Conservation (phyloP, 2,329 filamentous ascomycete genomes). For the Verticillium tricorpus region DNA sequence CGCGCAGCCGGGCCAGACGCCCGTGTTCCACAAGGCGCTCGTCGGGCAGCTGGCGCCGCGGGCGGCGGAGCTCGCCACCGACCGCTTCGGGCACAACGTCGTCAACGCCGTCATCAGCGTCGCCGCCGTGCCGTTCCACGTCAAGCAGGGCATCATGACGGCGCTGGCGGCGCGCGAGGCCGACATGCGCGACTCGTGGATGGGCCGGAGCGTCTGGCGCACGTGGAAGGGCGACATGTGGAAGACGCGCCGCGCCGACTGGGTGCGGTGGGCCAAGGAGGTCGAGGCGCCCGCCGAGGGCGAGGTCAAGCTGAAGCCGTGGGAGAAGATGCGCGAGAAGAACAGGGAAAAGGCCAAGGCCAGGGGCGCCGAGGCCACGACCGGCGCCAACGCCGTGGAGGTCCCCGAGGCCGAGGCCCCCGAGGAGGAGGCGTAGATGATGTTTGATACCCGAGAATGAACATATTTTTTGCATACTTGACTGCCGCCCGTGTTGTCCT, state of each 20-base stretch:
- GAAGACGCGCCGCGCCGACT: slow-evolving; percentile 47
- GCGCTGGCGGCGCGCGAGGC: slow-evolving; percentile 43
- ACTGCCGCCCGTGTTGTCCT: not conserved
- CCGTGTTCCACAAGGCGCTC: slow-evolving; percentile 52
- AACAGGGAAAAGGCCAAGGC: not conserved
- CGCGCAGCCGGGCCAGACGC: slow-evolving; percentile 35
- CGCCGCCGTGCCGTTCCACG: slow-evolving; percentile 52
- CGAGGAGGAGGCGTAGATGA: slow-evolving; percentile 3
- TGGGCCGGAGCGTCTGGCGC: slow-evolving; percentile 53
- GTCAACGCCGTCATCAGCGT: slow-evolving; percentile 43
- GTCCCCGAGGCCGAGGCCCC: not conserved
- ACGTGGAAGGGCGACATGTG: slow-evolving; percentile 55
- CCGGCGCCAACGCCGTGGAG: not conserved
- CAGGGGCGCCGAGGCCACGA: not conserved
- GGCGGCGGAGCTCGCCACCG: slow-evolving; percentile 39
- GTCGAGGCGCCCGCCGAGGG: slow-evolving; percentile 20
- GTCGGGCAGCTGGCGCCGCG: slow-evolving; percentile 43
- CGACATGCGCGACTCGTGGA: slow-evolving; percentile 47
- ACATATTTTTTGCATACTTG: not conserved
- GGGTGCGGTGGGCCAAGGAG: slow-evolving; percentile 54
- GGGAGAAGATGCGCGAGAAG: not conserved
- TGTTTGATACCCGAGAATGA: slow-evolving; percentile 12
- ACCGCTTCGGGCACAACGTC: slow-evolving; percentile 47
- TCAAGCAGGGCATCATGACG: slow-evolving; percentile 52
- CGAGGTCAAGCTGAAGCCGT: not conserved